These are phyloP conservation scores for Firmiana major DNA, from an alignment of 345 rosid genomes.

Conservation along the genomic window DNA sequence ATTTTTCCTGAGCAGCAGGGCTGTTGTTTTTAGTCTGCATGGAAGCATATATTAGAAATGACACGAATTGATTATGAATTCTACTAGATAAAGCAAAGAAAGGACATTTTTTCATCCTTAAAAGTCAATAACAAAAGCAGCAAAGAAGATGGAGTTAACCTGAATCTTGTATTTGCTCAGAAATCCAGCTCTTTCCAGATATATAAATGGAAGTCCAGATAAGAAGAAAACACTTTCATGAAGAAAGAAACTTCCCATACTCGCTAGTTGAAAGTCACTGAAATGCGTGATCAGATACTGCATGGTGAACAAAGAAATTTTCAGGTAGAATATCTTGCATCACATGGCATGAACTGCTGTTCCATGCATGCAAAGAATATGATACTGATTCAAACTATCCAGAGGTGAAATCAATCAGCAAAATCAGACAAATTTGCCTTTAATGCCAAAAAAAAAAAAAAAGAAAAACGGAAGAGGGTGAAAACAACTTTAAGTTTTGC, in stretches of 20 bases:
- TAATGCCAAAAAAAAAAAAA: no score
- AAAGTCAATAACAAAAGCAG: background rate
- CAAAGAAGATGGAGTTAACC: slow-evolving; percentile 40
- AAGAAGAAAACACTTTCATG: slow-evolving; percentile 94
- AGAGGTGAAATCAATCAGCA: background rate
- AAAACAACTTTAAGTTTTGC: background rate
- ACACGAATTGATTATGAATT: background rate
- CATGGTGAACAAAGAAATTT: slow-evolving; percentile 24
- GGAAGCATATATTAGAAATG: slow-evolving; percentile 22
- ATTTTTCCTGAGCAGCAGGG: slow-evolving; percentile 87
- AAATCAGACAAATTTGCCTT: background rate
- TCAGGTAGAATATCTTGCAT: background rate
- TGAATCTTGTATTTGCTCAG: slow-evolving; percentile 83
- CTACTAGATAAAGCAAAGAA: background rate
- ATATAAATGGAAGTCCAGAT: slow-evolving; percentile 88
- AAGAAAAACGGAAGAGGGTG: no score
- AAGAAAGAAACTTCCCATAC: slow-evolving; percentile 89
- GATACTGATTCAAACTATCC: background rate
- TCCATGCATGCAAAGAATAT: background rate
- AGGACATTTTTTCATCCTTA: background rate
- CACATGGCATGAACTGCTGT: background rate
- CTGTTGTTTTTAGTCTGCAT: slow-evolving; percentile 77
- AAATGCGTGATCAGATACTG: slow-evolving; percentile 78
- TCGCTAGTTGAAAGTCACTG: slow-evolving; percentile 88
- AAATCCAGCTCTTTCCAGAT: slow-evolving; percentile 79